Evolutionary conservation across 1,284 basidiomycete species (phyloP).

Genomic region (Trichosporon sp.): DNA sequence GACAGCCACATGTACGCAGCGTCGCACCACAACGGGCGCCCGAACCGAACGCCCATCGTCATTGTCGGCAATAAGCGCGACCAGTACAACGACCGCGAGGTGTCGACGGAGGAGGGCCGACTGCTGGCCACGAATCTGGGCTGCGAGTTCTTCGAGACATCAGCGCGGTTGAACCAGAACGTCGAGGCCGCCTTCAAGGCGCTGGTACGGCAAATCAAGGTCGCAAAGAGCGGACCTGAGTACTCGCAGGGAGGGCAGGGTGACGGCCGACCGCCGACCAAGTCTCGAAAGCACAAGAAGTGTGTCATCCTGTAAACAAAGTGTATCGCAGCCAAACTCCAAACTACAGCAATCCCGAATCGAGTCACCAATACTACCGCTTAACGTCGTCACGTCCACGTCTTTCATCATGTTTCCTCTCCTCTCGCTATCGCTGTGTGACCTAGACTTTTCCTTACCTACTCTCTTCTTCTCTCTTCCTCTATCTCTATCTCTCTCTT

Average conservation of each 20-base stretch:
- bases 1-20: slow-evolving; percentile 1
- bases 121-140: slow-evolving; percentile 79
- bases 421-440: background rate
- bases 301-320: slow-evolving; percentile 44
- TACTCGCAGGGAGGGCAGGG: background rate
- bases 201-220: slow-evolving; percentile 75
- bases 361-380: background rate
- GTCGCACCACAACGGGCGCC: background rate
- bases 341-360: background rate
- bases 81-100: slow-evolving; percentile 69
- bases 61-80: slow-evolving; percentile 90
- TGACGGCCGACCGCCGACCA: slow-evolving; percentile 8
- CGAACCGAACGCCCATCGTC: slow-evolving; percentile 52
- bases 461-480: too few relatives aligned
- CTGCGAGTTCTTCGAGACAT: slow-evolving; percentile 94
- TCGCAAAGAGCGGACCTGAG: slow-evolving; percentile 24
- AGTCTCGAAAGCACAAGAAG: slow-evolving; percentile 41
- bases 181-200: slow-evolving; percentile 90
- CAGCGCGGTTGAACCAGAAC: slow-evolving; percentile 89
- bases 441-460: too few relatives aligned
- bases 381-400: background rate
- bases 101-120: slow-evolving; percentile 80
- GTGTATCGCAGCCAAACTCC: background rate
- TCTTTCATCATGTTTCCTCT: background rate
- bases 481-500: background rate